Evolutionary conservation across 441 rosid species (phyloP).

Genomic region (Gossypium lobatum): DNA sequence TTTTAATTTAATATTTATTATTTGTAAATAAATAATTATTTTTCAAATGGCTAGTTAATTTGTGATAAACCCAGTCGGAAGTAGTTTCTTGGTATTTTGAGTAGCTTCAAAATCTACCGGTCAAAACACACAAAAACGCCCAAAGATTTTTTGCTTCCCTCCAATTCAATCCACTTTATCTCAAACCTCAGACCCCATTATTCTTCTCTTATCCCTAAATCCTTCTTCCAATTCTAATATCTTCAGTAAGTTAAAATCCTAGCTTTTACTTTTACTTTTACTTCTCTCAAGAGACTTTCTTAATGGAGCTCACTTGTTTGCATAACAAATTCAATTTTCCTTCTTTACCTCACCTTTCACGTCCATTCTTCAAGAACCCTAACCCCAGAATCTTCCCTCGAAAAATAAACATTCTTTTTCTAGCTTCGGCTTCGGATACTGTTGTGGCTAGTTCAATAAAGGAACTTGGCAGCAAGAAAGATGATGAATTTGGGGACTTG

Average conservation of each 20-base stretch:
- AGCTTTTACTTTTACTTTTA: too few species aligned
- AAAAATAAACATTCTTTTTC: conserved; percentile 27
- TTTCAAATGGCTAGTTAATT: too few species aligned
- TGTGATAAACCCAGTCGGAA: too few species aligned
- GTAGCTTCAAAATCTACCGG: background rate
- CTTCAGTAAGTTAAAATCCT: background rate
- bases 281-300: background rate
- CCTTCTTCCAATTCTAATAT: background rate
- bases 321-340: conserved; percentile 35
- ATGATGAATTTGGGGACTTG: conserved; percentile 50
- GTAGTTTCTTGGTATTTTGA: too few species aligned
- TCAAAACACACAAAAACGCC: conserved; percentile 5
- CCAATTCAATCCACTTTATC: conserved; percentile 5
- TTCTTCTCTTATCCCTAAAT: conserved; percentile 8
- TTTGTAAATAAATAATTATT: too few species aligned
- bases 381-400: conserved; percentile 25
- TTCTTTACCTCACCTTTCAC: conserved; percentile 31
- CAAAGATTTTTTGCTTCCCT: conserved; percentile 21
- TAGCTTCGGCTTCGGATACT: conserved; percentile 53
- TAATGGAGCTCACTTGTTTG: conserved; percentile 36
- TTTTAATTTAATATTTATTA: too few species aligned
- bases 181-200: background rate
- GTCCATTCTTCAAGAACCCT: conserved; percentile 33
- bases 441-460: conserved; percentile 44
- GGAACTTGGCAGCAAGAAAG: conserved; percentile 42